Conservation (phyloP, 164 flowering plant species). For the grape (Vitis vinifera) region ASM3070453v1 NC_081817.1:5628001-5628500, state of each 20-base stretch:
- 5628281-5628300: conserved; percentile 50
- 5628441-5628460: conserved; percentile 38
- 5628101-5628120: conserved; percentile 39
- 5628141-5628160: conserved; percentile 65
- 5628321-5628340: conserved; percentile 45
- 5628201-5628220: conserved; percentile 49
- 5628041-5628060: conserved; percentile 56
- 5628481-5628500: conserved; percentile 42
- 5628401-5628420: conserved; percentile 43
- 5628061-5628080: conserved; percentile 48
- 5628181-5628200: conserved; percentile 19
- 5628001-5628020: conserved; percentile 37
- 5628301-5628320: conserved; percentile 30
- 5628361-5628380: conserved; percentile 43
- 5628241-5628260: conserved; percentile 44
- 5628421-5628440: conserved; percentile 52
- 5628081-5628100: conserved; percentile 56
- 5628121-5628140: conserved; percentile 40
- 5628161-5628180: conserved; percentile 50
- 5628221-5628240: conserved; percentile 55
- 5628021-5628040: conserved; percentile 44
- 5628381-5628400: conserved; percentile 42
- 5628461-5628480: conserved; percentile 58
- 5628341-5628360: conserved; percentile 59
- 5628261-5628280: conserved; percentile 45